Evolutionary conservation across 495 filamentous ascomycete species (phyloP).

Genomic region (Neurospora sp.): DNA sequence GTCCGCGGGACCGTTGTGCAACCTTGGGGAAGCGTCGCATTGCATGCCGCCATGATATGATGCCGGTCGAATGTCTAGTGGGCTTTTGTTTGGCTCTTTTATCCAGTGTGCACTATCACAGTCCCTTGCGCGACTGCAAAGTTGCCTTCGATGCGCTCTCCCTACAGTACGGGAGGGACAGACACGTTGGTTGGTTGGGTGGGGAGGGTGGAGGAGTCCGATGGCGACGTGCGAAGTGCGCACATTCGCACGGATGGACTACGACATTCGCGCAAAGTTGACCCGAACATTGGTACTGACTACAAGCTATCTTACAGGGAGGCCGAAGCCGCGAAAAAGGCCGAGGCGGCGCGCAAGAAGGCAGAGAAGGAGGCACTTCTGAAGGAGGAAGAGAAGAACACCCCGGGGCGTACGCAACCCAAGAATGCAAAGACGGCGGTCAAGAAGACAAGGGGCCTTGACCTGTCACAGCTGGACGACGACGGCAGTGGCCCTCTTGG

Average conservation of each 20-base stretch:
- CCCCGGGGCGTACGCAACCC: constrained; percentile 48
- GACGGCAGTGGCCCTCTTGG: constrained; percentile 30
- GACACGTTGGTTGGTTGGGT: not conserved
- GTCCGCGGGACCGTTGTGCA: not conserved
- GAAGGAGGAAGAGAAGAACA: constrained; percentile 73
- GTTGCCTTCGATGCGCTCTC: not conserved
- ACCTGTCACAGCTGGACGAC: constrained; percentile 59
- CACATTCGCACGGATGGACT: not conserved
- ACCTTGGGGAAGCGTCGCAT: not conserved
- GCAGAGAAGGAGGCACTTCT: constrained; percentile 75
- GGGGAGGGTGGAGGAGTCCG: not conserved
- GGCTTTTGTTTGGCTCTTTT: not conserved
- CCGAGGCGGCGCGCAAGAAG: constrained; percentile 76
- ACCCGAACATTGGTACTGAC: not conserved
- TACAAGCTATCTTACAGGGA: constrained; percentile 43
- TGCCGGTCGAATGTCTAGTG: not conserved
- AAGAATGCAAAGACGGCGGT: constrained; percentile 47
- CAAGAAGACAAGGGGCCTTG: constrained; percentile 63
- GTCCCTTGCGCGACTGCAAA: not conserved
- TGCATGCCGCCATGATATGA: not conserved
- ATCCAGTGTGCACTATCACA: not conserved
- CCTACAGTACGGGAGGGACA: not conserved
- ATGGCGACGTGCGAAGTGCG: not conserved
- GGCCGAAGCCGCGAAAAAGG: constrained; percentile 74
- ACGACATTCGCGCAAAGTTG: constrained; percentile 1